Evolutionary conservation across 2,329 filamentous ascomycete species (phyloP).

Genomic region (Colletotrichum lini): DNA sequence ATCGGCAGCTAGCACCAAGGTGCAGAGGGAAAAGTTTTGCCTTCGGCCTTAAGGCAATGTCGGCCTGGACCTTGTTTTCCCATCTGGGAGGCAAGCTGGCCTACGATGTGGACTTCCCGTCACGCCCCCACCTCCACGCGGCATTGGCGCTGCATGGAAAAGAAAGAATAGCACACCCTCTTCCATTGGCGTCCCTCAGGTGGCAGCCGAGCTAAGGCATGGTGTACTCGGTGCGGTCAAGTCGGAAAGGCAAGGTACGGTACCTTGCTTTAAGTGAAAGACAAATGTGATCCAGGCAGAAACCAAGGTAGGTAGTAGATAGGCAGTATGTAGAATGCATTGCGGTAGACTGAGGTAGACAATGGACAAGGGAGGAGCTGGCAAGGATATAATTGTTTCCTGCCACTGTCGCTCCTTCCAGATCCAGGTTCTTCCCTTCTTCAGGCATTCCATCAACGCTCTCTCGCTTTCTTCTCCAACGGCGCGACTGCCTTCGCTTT

Average conservation of each 20-base stretch:
- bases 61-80: slow-evolving; percentile 26
- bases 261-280: slow-evolving; percentile 1
- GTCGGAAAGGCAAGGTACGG: neutral
- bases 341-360: neutral
- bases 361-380: neutral
- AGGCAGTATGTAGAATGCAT: neutral
- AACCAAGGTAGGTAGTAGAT: neutral
- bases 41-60: slow-evolving; percentile 7
- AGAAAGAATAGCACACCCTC: slow-evolving; percentile 35
- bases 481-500: slow-evolving; percentile 12
- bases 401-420: slow-evolving; percentile 21
- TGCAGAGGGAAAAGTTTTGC: slow-evolving; percentile 14
- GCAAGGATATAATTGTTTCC: slow-evolving; percentile 19
- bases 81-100: neutral
- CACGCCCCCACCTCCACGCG: slow-evolving; percentile 32
- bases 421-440: slow-evolving; percentile 15
- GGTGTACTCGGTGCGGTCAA: slow-evolving; percentile 15
- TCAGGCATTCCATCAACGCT: slow-evolving; percentile 4
- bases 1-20: slow-evolving; percentile 10
- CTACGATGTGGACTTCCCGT: slow-evolving; percentile 19
- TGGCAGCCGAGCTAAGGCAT: slow-evolving; percentile 21
- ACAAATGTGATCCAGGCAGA: neutral
- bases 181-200: slow-evolving; percentile 25
- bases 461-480: slow-evolving; percentile 14
- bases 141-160: slow-evolving; percentile 30